These are phyloP conservation scores for Fusarium sp. DNA, from an alignment of 2,329 filamentous ascomycete genomes.

Conservation along the genomic window DNA sequence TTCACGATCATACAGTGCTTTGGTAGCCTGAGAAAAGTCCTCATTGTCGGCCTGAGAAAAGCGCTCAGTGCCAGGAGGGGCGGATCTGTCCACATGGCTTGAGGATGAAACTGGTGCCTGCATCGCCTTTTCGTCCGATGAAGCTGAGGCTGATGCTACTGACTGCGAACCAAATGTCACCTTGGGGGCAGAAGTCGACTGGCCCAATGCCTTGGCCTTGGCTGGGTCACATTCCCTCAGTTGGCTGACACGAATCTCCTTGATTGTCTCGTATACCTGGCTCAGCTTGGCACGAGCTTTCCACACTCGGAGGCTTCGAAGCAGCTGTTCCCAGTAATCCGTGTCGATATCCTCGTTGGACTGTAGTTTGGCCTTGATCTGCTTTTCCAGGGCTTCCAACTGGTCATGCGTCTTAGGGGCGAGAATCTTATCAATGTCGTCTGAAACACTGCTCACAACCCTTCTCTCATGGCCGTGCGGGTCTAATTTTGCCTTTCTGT, in stretches of 20 bases:
- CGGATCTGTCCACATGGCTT: conserved; percentile 52
- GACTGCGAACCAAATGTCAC: conserved; percentile 11
- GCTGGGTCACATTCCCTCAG: conserved; percentile 76
- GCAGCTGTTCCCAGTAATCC: conserved; percentile 96
- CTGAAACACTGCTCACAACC: conserved; percentile 83
- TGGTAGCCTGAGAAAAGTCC: conserved; percentile 88
- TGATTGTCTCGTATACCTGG: conserved; percentile 81
- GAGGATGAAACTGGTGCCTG: conserved; percentile 37
- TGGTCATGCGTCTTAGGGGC: conserved; percentile 88
- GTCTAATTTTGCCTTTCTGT: conserved; percentile 76
- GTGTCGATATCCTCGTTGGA: conserved; percentile 94
- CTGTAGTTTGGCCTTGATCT: conserved; percentile 87
- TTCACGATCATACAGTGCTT: conserved; percentile 91
- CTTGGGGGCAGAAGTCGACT: conserved; percentile 20
- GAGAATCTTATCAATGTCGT: conserved; percentile 89
- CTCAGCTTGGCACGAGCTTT: conserved; percentile 90
- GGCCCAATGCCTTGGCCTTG: conserved; percentile 63
- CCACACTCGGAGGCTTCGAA: conserved; percentile 87
- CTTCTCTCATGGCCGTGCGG: conserved; percentile 74
- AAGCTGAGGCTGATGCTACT: conserved; percentile 12
- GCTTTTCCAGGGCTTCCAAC: conserved; percentile 85
- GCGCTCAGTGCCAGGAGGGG: conserved; percentile 71
- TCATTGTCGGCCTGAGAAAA: conserved; percentile 79
- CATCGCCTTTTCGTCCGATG: conserved; percentile 22
- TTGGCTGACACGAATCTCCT: conserved; percentile 75